phyloP scores from a whole-genome alignment of 805 yeast species.

The Kazachstania africana region DNA sequence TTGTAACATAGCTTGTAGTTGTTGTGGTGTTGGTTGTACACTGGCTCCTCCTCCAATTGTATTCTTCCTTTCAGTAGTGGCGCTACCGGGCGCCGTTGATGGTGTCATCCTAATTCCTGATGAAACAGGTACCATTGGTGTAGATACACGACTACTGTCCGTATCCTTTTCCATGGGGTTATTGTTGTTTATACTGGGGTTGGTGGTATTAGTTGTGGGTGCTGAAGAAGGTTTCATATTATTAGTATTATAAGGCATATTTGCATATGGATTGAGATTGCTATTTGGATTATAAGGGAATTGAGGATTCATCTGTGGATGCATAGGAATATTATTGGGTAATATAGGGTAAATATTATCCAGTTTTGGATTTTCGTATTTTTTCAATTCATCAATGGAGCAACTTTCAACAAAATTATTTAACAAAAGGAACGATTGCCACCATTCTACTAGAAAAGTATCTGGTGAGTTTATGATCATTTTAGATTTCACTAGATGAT shows the following conservation, averaged over 20 bases:
- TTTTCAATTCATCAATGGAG: slow-evolving; percentile 14
- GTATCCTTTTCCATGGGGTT: too few species aligned
- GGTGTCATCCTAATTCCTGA: background rate
- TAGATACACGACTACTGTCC: too few species aligned
- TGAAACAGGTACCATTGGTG: background rate
- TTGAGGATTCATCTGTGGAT: background rate
- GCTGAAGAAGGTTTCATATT: background rate
- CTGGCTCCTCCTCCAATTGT: background rate
- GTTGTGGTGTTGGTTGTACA: slow-evolving; percentile 19
- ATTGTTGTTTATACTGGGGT: background rate
- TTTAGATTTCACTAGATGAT: slow-evolving; percentile 14
- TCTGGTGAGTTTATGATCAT: slow-evolving; percentile 35
- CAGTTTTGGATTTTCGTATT: slow-evolving; percentile 1
- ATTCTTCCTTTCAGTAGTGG: too few species aligned
- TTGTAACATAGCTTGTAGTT: slow-evolving; percentile 9
- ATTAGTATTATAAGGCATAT: background rate
- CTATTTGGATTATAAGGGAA: background rate
- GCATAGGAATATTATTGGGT: slow-evolving; percentile 1
- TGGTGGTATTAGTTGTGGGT: background rate
- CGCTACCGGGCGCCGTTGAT: background rate
- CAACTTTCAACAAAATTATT: slow-evolving; percentile 32
- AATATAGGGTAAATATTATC: slow-evolving; percentile 5
- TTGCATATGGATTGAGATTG: background rate
- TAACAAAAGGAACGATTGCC: slow-evolving; percentile 38
- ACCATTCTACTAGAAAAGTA: slow-evolving; percentile 45